phyloP scores from a whole-genome alignment of 768 basidiomycete genomes.

The Boletus vinaceobasis region DNA sequence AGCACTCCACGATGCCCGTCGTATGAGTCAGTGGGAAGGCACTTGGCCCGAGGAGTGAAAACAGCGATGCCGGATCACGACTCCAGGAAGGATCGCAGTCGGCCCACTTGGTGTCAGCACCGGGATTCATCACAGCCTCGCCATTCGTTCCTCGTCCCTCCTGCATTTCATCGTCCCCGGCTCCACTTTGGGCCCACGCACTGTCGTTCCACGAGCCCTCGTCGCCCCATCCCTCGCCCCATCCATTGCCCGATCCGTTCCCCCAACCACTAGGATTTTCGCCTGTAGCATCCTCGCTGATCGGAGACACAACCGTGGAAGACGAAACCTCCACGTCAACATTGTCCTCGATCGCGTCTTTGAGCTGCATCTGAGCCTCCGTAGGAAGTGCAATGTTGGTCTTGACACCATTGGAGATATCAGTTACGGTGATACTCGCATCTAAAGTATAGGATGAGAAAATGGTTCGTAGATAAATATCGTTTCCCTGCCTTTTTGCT shows the following conservation, averaged over 20 bases:
- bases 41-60: slow-evolving; percentile 52
- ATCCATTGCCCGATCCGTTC: background rate
- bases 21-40: slow-evolving; percentile 59
- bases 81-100: slow-evolving; percentile 23
- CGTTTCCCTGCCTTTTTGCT: slow-evolving; percentile 8
- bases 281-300: background rate
- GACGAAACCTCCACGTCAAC: slow-evolving; percentile 15
- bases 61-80: slow-evolving; percentile 27
- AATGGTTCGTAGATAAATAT: background rate
- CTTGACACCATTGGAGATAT: slow-evolving; percentile 12
- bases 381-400: slow-evolving; percentile 21
- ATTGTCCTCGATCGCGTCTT: slow-evolving; percentile 30
- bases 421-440: slow-evolving; percentile 14
- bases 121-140: background rate
- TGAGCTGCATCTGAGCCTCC: slow-evolving; percentile 20
- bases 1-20: slow-evolving; percentile 63
- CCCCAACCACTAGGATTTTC: slow-evolving; percentile 2
- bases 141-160: slow-evolving; percentile 9
- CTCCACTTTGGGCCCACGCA: slow-evolving; percentile 9
- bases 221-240: slow-evolving; percentile 18
- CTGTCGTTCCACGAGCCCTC: background rate
- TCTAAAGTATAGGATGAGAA: slow-evolving; percentile 12
- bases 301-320: background rate
- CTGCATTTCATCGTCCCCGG: slow-evolving; percentile 3
- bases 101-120: slow-evolving; percentile 9